These are phyloP conservation scores for Leptomonas pyrrhocoris DNA, from an alignment of 208 protist genomes.

Conservation along the genomic window DNA sequence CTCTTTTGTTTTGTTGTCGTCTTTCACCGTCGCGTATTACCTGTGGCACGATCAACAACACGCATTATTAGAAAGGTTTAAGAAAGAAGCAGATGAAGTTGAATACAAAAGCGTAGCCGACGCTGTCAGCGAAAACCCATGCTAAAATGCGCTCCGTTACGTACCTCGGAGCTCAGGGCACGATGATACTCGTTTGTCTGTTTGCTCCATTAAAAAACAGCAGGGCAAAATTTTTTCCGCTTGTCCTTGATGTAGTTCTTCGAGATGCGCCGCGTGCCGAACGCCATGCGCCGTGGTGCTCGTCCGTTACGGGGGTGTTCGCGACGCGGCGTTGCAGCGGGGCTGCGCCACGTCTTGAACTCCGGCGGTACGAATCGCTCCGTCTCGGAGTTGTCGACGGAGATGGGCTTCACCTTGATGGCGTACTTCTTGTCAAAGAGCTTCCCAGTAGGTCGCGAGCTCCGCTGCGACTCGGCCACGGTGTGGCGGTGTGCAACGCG, in stretches of 20 bases:
- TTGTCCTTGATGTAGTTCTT: constrained; percentile 81
- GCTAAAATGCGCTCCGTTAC: no score
- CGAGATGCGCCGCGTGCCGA: constrained; percentile 78
- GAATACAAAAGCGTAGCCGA: no score
- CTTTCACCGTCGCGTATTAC: no score
- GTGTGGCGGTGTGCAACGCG: constrained; percentile 58
- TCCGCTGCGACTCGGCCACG: constrained; percentile 12
- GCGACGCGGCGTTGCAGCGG: constrained; percentile 44
- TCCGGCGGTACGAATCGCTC: constrained; percentile 71
- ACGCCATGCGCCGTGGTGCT: constrained; percentile 40
- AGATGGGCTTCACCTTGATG: constrained; percentile 62
- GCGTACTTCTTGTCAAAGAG: constrained; percentile 59
- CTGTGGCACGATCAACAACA: no score
- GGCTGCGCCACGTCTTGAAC: constrained; percentile 77
- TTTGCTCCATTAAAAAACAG: constrained; percentile 18
- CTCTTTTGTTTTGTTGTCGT: no score
- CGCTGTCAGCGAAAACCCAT: no score
- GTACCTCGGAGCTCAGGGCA: no score
- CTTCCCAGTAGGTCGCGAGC: constrained; percentile 21
- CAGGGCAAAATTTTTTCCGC: constrained; percentile 45
- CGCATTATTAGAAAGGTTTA: no score
- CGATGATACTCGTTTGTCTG: no score
- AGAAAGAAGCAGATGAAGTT: no score
- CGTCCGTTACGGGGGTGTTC: constrained; percentile 31
- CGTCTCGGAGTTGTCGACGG: constrained; percentile 46